phyloP scores from a whole-genome alignment of 768 basidiomycete species.

The Xerocomellus dryophilus region DNA sequence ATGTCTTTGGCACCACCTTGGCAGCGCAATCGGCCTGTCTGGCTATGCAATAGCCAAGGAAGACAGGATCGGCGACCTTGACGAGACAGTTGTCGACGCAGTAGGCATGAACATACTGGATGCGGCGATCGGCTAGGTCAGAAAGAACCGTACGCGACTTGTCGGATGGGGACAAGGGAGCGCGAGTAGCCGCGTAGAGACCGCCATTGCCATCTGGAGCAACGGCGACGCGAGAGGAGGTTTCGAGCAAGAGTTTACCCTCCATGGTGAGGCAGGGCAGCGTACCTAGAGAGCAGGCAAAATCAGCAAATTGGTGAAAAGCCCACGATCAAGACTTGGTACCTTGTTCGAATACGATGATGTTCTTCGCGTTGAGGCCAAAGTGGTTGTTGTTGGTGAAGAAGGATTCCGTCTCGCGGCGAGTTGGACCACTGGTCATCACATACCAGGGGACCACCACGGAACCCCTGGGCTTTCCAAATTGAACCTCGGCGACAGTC shows the following conservation, averaged over 20 bases:
- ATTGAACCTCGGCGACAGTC: constrained; percentile 60
- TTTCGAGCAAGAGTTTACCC: constrained; percentile 89
- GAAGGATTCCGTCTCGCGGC: constrained; percentile 79
- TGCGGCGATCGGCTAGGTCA: constrained; percentile 70
- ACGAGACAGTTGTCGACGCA: constrained; percentile 99
- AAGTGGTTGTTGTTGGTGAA: constrained; percentile 78
- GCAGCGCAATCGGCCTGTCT: constrained; percentile 90
- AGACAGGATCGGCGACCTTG: constrained; percentile 93
- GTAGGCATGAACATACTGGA: constrained; percentile 91
- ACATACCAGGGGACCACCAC: constrained; percentile 94
- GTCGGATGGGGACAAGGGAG: constrained; percentile 60
- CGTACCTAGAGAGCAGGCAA: constrained; percentile 58
- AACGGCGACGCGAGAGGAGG: constrained; percentile 76
- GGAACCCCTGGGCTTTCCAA: constrained; percentile 49
- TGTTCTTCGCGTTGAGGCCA: constrained; percentile 73
- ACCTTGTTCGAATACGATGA: constrained; percentile 98
- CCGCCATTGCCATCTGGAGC: constrained; percentile 99
- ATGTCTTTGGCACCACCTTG: constrained; percentile 91
- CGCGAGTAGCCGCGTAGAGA: constrained; percentile 88
- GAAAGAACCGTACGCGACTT: constrained; percentile 73
- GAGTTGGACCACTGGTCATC: constrained; percentile 98
- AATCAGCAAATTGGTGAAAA: not conserved
- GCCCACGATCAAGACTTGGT: constrained; percentile 17
- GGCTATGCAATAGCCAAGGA: constrained; percentile 90
- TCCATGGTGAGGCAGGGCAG: constrained; percentile 93